A percentile compares a stretch with the other conserved stretches of the same genome.
phyloP scores from a whole-genome alignment of 164 flowering plant species.

The Chimonanthus praecox region DNA sequence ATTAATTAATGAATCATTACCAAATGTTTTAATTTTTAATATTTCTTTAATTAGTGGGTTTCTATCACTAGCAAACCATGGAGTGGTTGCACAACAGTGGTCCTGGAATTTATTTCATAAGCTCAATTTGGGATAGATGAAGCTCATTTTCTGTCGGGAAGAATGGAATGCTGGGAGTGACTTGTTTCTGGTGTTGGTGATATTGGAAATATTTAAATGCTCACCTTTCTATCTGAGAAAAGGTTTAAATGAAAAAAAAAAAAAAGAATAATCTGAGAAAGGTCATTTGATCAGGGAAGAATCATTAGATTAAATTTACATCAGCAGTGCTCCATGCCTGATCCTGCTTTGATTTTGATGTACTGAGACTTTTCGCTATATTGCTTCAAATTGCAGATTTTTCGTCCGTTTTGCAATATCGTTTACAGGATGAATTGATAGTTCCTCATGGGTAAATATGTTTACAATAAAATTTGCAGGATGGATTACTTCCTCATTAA shows the following conservation, averaged over 20 bases:
- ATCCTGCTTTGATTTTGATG: not conserved
- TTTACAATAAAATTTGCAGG: too few relatives aligned
- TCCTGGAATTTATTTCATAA: not conserved
- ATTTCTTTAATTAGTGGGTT: not conserved
- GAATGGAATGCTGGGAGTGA: not conserved
- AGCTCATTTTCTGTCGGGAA: not conserved
- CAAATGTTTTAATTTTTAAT: not conserved
- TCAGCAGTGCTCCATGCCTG: not conserved
- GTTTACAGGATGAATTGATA: not conserved
- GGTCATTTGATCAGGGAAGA: not conserved
- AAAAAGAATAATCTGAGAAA: not conserved
- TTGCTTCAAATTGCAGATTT: not conserved
- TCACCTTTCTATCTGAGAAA: not conserved
- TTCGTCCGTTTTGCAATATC: not conserved
- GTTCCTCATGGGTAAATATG: not conserved
- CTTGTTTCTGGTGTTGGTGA: not conserved
- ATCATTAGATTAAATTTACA: not conserved
- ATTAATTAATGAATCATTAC: not conserved
- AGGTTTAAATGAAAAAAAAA: not conserved
- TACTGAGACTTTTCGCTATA: not conserved
- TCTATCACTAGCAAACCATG: not conserved
- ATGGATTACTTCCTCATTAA: too few relatives aligned
- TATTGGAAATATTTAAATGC: too few relatives aligned
- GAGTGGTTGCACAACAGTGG: not conserved
- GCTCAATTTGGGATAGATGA: too few relatives aligned